These are phyloP conservation scores for Globisporangium radiosum DNA, from an alignment of 352 stramenopile species.

Conservation along the genomic window DNA sequence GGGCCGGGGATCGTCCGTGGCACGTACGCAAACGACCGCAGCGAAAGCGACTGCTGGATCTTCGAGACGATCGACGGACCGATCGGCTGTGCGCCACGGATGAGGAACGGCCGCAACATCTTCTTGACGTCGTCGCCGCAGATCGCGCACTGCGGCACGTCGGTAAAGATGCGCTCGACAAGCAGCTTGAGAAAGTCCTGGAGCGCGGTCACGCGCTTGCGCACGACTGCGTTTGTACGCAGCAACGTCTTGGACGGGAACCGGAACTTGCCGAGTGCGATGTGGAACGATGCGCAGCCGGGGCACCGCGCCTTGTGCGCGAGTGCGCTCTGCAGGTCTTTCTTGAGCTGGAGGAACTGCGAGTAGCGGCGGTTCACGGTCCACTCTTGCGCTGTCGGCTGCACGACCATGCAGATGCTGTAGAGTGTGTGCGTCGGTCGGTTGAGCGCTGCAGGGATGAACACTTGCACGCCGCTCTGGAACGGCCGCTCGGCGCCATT, in stretches of 20 bases:
- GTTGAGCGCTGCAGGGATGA: conserved; percentile 80
- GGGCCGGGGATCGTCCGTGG: conserved; percentile 25
- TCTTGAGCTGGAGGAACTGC: conserved; percentile 76
- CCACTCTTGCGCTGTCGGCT: conserved; percentile 75
- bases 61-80: conserved; percentile 61
- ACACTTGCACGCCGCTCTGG: conserved; percentile 59
- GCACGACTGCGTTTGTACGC: conserved; percentile 68
- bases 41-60: conserved; percentile 68
- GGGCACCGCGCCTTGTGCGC: conserved; percentile 36
- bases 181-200: conserved; percentile 73
- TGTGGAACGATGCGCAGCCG: conserved; percentile 58
- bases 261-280: conserved; percentile 46
- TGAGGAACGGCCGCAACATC: conserved; percentile 70
- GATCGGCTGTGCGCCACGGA: conserved; percentile 68
- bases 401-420: conserved; percentile 76
- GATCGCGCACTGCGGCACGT: conserved; percentile 64
- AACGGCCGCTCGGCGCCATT: conserved; percentile 9
- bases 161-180: conserved; percentile 60
- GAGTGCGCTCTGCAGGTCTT: conserved; percentile 52
- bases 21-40: conserved; percentile 56
- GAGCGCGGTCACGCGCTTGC: conserved; percentile 53
- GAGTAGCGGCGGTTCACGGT: conserved; percentile 83
- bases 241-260: conserved; percentile 68
- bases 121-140: conserved; percentile 64
- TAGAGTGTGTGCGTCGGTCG: conserved; percentile 79